These are phyloP conservation scores for Paracorniculantispora psalliotae DNA, from an alignment of 2,329 filamentous ascomycete species.

Conservation along the genomic window DNA sequence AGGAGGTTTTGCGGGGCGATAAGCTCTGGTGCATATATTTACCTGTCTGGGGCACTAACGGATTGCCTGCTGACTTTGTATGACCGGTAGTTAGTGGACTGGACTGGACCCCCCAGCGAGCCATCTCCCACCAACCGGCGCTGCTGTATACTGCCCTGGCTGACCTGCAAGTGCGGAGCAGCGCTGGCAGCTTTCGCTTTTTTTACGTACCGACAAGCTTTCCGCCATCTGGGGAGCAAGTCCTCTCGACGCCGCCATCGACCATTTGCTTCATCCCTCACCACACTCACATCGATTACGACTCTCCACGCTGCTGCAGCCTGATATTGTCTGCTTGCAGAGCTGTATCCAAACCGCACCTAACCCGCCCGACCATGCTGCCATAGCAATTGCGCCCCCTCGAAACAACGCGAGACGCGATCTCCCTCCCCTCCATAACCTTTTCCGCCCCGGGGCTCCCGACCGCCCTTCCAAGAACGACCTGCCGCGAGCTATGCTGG, in stretches of 20 bases:
- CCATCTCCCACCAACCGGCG: constrained; percentile 1
- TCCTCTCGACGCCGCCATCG: not conserved
- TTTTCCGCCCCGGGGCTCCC: constrained; percentile 6
- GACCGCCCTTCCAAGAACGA: constrained; percentile 8
- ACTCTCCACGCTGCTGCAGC: not conserved
- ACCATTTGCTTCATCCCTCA: not conserved
- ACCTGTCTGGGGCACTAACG: no score
- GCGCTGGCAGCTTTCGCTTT: not conserved
- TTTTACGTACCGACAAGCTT: constrained; percentile 5
- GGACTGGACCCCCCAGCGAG: not conserved
- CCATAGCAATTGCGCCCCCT: constrained; percentile 4
- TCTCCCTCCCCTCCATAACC: constrained; percentile 7
- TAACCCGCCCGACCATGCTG: constrained; percentile 7
- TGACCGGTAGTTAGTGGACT: not conserved
- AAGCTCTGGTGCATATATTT: not conserved
- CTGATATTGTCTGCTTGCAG: not conserved
- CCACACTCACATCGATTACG: constrained; percentile 1
- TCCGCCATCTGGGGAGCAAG: not conserved
- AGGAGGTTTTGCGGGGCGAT: constrained; percentile 2
- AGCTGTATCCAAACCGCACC: not conserved
- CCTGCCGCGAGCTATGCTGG: constrained; percentile 30
- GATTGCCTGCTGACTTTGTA: not conserved
- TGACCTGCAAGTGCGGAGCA: constrained; percentile 4
- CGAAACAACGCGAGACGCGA: constrained; percentile 9
- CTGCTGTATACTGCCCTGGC: constrained; percentile 7